These are phyloP conservation scores for Trichodelitschia bisporula DNA, from an alignment of 495 filamentous ascomycete species.

Conservation along the genomic window DNA sequence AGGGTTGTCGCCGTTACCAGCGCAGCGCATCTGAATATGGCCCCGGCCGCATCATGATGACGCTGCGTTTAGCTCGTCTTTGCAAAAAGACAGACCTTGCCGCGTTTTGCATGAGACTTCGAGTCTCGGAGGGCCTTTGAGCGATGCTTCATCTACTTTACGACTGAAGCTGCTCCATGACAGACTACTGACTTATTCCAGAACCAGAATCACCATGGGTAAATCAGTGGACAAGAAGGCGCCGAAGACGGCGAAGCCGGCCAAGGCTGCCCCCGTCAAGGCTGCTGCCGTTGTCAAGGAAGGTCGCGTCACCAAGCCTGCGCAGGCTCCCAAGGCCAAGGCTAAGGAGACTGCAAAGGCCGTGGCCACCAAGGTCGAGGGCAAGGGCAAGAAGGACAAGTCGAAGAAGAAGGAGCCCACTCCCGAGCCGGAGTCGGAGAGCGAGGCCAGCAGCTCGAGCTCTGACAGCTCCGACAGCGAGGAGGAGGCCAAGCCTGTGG, in stretches of 20 bases:
- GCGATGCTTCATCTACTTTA: too few relatives aligned
- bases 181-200: conserved; percentile 5
- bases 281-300: conserved; percentile 17
- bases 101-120: too few relatives aligned
- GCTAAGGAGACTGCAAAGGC: conserved; percentile 21
- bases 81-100: too few relatives aligned
- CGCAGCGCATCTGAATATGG: too few relatives aligned
- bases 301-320: conserved; percentile 20
- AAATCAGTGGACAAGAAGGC: conserved; percentile 1
- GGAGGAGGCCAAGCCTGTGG: conserved; percentile 8
- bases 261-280: conserved; percentile 7
- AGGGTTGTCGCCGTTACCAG: conserved; percentile 8
- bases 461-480: conserved; percentile 16
- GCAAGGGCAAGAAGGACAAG: conserved; percentile 21
- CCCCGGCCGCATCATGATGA: too few relatives aligned
- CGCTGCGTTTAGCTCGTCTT: too few relatives aligned
- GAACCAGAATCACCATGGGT: conserved; percentile 6
- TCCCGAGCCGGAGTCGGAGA: conserved; percentile 12
- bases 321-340: conserved; percentile 15
- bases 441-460: conserved; percentile 6
- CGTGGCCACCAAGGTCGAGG: conserved; percentile 8
- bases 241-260: conserved; percentile 5
- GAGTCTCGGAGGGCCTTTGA: conserved; percentile 1
- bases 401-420: conserved; percentile 27
- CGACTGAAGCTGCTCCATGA: background rate